phyloP scores from a whole-genome alignment of 2,329 filamentous ascomycete genomes.

The Exophiala dermatitidis region DNA sequence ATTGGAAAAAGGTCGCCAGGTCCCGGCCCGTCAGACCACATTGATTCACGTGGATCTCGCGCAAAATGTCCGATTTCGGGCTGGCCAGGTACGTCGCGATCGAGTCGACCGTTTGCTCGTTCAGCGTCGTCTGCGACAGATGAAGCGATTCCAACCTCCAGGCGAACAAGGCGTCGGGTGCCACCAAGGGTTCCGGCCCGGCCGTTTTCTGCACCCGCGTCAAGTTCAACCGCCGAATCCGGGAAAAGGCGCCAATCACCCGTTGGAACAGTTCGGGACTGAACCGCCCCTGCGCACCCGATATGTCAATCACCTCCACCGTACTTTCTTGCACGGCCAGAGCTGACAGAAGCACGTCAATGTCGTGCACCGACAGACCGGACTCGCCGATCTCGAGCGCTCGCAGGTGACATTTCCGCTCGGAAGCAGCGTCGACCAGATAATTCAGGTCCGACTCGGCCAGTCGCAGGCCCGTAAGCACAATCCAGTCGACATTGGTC shows the following conservation, averaged over 20 bases:
- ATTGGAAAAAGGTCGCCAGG: constrained; percentile 57
- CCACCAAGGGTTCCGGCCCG: constrained; percentile 56
- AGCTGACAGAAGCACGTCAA: constrained; percentile 56
- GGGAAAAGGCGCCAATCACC: constrained; percentile 59
- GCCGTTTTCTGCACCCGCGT: constrained; percentile 59
- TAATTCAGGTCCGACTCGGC: constrained; percentile 63
- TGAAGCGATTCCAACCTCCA: constrained; percentile 62
- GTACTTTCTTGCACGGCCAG: constrained; percentile 59
- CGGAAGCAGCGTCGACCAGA: constrained; percentile 60
- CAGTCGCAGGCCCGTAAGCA: constrained; percentile 61
- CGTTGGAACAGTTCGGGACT: constrained; percentile 58
- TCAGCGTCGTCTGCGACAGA: constrained; percentile 56
- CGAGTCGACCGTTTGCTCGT: constrained; percentile 57
- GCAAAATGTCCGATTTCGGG: constrained; percentile 53
- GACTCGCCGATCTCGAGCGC: constrained; percentile 62
- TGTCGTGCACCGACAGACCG: constrained; percentile 42
- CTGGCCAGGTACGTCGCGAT: constrained; percentile 58
- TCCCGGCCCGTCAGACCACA: constrained; percentile 59
- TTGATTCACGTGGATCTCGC: constrained; percentile 58
- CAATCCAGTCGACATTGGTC: constrained; percentile 65
- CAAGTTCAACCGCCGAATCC: constrained; percentile 58
- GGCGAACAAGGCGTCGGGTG: constrained; percentile 57
- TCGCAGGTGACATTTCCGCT: constrained; percentile 57
- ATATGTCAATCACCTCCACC: constrained; percentile 60
- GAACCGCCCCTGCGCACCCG: constrained; percentile 58